These are phyloP conservation scores for Pseudotsuga menziesii DNA, from an alignment of 75 land plant species.

Conservation along the genomic window DNA sequence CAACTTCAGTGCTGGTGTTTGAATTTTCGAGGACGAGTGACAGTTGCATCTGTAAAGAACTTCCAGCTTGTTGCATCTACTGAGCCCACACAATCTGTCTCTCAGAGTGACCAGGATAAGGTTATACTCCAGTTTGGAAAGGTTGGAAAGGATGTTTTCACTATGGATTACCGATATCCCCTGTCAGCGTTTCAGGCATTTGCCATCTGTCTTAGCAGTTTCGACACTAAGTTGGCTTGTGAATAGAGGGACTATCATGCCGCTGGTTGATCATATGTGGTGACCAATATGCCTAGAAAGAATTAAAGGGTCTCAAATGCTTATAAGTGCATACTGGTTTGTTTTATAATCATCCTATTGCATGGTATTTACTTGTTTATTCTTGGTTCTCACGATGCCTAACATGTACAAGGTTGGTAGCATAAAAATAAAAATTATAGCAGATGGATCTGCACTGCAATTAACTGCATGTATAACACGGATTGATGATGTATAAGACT, in stretches of 20 bases:
- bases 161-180: constrained; percentile 87
- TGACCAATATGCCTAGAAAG: too few relatives aligned
- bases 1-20: constrained; percentile 99
- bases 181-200: constrained; percentile 90
- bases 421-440: too few relatives aligned
- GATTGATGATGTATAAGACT: too few relatives aligned
- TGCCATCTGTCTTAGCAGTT: constrained; percentile 93
- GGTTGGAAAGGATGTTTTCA: constrained; percentile 78
- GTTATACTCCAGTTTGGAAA: constrained; percentile 88
- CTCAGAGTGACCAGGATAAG: constrained; percentile 54
- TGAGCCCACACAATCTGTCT: constrained; percentile 29
- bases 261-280: too few relatives aligned
- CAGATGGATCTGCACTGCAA: too few relatives aligned
- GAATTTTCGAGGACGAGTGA: constrained; percentile 91
- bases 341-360: too few relatives aligned
- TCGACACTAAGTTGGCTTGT: constrained; percentile 95
- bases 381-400: too few relatives aligned
- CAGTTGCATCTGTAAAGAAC: constrained; percentile 93
- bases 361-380: too few relatives aligned
- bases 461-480: too few relatives aligned
- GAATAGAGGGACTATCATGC: constrained; percentile 38
- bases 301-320: too few relatives aligned
- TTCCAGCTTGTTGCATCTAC: constrained; percentile 78
- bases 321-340: too few relatives aligned
- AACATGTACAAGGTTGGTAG: too few relatives aligned